phyloP scores from a whole-genome alignment of 805 yeast species.

The Wickerhamiella cacticola region DNA sequence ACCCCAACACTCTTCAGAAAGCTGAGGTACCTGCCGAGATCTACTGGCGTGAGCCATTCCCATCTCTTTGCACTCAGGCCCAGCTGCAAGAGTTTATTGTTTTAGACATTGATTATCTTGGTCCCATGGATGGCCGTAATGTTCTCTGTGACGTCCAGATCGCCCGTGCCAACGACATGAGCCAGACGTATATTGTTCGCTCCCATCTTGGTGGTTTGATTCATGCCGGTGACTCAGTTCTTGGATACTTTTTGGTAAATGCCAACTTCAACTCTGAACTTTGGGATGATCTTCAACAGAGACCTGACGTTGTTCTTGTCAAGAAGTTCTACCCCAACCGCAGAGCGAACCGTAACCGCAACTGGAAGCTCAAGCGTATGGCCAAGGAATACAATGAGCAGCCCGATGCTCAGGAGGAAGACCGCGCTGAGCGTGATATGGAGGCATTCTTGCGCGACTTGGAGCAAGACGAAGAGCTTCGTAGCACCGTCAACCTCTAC shows the following conservation, averaged over 20 bases:
- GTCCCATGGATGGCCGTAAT: conserved; percentile 60
- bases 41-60: conserved; percentile 73
- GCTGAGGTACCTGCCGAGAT: conserved; percentile 61
- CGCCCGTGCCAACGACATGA: conserved; percentile 71
- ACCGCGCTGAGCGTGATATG: conserved; percentile 86
- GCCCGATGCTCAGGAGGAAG: conserved; percentile 53
- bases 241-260: conserved; percentile 75
- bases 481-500: conserved; percentile 82
- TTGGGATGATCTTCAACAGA: conserved; percentile 51
- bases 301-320: conserved; percentile 15
- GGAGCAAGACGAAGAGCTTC: conserved; percentile 91
- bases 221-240: conserved; percentile 85
- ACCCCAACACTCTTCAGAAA: conserved; percentile 61
- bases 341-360: conserved; percentile 62
- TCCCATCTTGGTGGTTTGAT: conserved; percentile 82
- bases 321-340: conserved; percentile 64
- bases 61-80: conserved; percentile 47
- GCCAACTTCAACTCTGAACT: conserved; percentile 72
- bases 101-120: conserved; percentile 83
- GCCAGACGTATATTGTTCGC: conserved; percentile 62
- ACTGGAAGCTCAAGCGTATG: conserved; percentile 95
- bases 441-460: conserved; percentile 92
- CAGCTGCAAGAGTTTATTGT: conserved; percentile 76
- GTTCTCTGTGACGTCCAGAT: conserved; percentile 78
- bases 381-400: conserved; percentile 61